Evolutionary conservation across 306 rosid species (phyloP).

Genomic region (Prunus campanulata): DNA sequence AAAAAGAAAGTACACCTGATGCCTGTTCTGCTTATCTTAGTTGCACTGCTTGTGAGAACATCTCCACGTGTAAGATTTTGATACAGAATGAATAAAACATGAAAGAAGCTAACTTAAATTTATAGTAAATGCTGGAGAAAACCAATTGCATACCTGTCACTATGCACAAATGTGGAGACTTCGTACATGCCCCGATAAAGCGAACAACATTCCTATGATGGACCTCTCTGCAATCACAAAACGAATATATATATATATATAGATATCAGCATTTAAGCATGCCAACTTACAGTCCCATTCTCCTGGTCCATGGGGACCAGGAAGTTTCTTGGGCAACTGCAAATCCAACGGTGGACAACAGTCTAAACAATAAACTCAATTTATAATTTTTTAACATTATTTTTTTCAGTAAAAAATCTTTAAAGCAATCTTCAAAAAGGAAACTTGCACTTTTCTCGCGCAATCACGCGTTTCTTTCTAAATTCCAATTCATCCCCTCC

Average conservation of each 20-base stretch:
- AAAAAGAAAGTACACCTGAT: neutral
- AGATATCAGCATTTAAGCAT: neutral
- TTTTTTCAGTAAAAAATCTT: no score
- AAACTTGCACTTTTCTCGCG: no score
- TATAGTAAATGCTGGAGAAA: slow-evolving; percentile 14
- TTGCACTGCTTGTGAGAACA: slow-evolving; percentile 3
- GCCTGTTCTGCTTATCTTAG: neutral
- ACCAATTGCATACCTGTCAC: slow-evolving; percentile 63
- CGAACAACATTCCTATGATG: slow-evolving; percentile 89
- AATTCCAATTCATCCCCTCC: no score
- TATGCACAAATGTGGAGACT: slow-evolving; percentile 82
- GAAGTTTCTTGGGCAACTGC: no score
- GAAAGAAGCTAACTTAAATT: neutral
- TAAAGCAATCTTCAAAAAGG: no score
- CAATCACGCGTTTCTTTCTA: no score
- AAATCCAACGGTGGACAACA: no score
- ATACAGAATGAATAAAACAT: neutral
- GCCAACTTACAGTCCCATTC: neutral
- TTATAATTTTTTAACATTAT: no score
- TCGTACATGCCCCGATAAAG: slow-evolving; percentile 92
- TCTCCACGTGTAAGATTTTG: neutral
- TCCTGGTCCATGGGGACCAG: no score
- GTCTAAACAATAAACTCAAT: no score
- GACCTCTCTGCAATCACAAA: slow-evolving; percentile 73
- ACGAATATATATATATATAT: neutral